Conservation (phyloP, 139 green algal genomes). For the Auxenochlorella protothecoides region DNA sequence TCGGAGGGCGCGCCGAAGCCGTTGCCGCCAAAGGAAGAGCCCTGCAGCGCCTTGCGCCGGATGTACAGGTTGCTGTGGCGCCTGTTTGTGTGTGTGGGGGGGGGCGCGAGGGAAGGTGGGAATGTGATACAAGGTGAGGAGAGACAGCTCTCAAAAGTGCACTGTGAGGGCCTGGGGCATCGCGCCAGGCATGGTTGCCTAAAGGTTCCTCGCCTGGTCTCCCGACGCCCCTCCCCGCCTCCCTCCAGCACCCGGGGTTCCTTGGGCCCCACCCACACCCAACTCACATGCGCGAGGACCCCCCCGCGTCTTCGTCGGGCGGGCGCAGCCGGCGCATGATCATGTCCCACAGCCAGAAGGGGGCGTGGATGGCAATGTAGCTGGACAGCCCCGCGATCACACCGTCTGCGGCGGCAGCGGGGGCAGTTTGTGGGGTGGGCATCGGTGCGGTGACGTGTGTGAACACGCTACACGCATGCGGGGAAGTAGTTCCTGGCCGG, state of each 20-base stretch:
- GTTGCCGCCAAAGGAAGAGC: neutral
- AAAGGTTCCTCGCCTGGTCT: too few species aligned
- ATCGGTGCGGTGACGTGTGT: neutral
- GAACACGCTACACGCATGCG: neutral
- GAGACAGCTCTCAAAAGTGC: neutral
- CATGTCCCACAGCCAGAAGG: slow-evolving; percentile 14
- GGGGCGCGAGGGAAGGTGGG: too few species aligned
- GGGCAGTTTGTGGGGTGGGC: neutral
- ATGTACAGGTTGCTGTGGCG: neutral
- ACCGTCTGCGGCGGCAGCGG: slow-evolving; percentile 28
- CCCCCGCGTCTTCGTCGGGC: neutral
- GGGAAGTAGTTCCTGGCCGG: too few species aligned
- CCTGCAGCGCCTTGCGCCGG: neutral
- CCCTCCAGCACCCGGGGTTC: neutral
- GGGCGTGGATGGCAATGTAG: slow-evolving; percentile 40
- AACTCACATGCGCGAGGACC: neutral
- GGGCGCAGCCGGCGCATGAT: neutral
- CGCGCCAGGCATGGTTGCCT: neutral
- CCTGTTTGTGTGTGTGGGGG: neutral
- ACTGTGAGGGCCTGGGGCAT: too few species aligned
- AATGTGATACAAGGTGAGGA: neutral
- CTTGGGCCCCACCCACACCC: neutral
- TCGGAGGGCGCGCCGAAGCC: neutral
- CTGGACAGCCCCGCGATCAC: slow-evolving; percentile 47
- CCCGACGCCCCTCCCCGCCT: too few species aligned